Base-by-base conservation (phyloP, 2,329 filamentous ascomycete species). In the Alternaria triticimaculans region DNA sequence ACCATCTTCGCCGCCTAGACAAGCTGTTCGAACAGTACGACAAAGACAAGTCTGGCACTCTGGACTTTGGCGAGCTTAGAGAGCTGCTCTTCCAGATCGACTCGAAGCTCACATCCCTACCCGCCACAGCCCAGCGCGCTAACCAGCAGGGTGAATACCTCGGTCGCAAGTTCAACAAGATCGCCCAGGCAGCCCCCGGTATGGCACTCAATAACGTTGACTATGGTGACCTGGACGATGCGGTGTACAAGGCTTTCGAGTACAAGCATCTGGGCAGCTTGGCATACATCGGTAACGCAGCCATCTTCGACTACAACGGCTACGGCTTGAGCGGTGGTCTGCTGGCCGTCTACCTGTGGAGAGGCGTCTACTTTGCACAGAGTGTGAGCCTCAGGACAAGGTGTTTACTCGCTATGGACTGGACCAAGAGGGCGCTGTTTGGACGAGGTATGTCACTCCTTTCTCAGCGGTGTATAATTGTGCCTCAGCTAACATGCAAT, bases 141-240 rank as follows among this genome's bases (percentile, higher is more conserved):
- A 93, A 99, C 76, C 96, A 99, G 80, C 96, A 99, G 81, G 96
- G 96, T 26, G 86, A 91, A 68, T 99, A 99, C 79, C 89, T 99
- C 0, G 96, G 91, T 5, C 89, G 91, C 64, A 99, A 99, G 81
- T 91, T 99, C 83, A 97, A 96, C 83, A 95, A 94, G 81, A 87
- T 98, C 71, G 90, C 95, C 0, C 89, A 91, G 33, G 87, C 92
- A 1, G 87, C 91, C 0, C 90, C 92, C 0, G 94, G 92, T 1
- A 84, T 98, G 77, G 82, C 81, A 48, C 86, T 90, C 55, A 98
- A 98, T 74, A 89, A 96, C 56, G 87, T 98, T 45, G 85, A 90
- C 62, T 92, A 97, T 72, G 95, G 94, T 20, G 95, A 98, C 76
- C 82, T 98, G 6, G 96, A 99, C 75, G 92, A 95, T 49, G 92